Conservation (phyloP, 495 filamentous ascomycete species). For the Tuber umbilicatum region DNA sequence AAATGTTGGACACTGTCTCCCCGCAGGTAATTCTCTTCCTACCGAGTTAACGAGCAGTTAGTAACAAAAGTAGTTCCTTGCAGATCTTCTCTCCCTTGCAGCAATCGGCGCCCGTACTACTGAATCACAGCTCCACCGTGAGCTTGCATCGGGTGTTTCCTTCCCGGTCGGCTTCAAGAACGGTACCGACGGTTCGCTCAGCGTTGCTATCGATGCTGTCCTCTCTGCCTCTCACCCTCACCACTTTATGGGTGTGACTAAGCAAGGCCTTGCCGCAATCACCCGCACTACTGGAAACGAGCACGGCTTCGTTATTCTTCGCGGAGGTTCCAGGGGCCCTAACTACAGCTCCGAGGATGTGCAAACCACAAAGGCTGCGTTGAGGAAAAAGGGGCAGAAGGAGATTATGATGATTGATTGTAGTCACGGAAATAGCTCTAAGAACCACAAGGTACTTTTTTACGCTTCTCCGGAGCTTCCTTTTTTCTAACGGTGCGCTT, state of each 20-base stretch:
- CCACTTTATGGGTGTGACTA: conserved; percentile 99
- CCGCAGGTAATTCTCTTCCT: conserved; percentile 50
- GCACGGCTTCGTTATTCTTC: conserved; percentile 92
- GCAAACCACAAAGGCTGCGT: conserved; percentile 64
- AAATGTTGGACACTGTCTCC: conserved; percentile 99
- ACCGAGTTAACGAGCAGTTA: conserved; percentile 2
- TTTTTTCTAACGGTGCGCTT: conserved; percentile 3
- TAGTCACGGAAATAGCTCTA: conserved; percentile 68
- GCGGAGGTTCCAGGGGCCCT: conserved; percentile 85
- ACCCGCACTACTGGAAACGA: conserved; percentile 88
- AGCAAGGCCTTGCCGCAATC: conserved; percentile 92
- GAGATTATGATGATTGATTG: conserved; percentile 96
- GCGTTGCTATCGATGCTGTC: conserved; percentile 94
- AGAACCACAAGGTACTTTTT: conserved; percentile 49
- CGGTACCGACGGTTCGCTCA: conserved; percentile 89
- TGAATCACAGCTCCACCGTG: conserved; percentile 89
- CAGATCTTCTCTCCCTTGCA: conserved; percentile 89
- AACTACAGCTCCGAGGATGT: conserved; percentile 89
- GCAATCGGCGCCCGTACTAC: conserved; percentile 97
- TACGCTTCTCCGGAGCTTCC: background rate
- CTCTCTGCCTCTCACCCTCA: conserved; percentile 84
- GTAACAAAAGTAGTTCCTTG: conserved; percentile 58
- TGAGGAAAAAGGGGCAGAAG: conserved; percentile 78
- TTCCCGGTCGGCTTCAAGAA: conserved; percentile 99
- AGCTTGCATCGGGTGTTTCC: conserved; percentile 90